Evolutionary conservation across 2,329 filamentous ascomycete species (phyloP), one percentile per base, ranked within the genome.

Genomic region (Colletotrichum graminicola): DNA sequence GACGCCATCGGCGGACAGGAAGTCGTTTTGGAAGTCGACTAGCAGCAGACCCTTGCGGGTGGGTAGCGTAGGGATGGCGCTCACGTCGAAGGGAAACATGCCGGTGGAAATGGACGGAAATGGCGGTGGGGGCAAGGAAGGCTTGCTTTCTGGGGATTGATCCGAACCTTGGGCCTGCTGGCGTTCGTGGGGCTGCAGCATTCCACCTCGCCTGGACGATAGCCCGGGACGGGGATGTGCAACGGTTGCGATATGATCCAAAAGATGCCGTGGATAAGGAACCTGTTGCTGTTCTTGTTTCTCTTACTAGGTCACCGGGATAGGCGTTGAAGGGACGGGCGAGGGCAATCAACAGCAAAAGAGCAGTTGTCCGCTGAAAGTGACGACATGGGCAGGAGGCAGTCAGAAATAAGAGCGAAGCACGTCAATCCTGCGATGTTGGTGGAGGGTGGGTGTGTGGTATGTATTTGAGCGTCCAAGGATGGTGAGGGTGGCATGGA

Each of bases 21-120:
- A 97, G 79, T 98, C 95, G 76, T 97, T 94, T 78, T 98, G 96
- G 45, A 97, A 89, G 77, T 97, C 95, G 74, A 98, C 87, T 23
- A 97, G 84, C 26, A 98, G 84, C 54, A 99, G 86, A 1, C 94
- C 95, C 81, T 88, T 89, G 62, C 90, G 86, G 11, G 89, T 89
- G 39, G 81, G 83, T 63, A 92, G 80, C 60, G 87, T 82, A 14
- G 90, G 90, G 26, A 91, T 82, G 45, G 84, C 82, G 56, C 86
- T 80, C 49, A 84, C 81, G 75, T 90, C 87, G 78, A 91, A 89
- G 73, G 86, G 79, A 77, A 91, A 89, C 82, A 89, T 88, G 72
- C 66, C 75, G 73, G 65, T 72, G 47, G 57, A 55, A 72, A 59
- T 7, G 6, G 34, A 26, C 11, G 39, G 21, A 10, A 60, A 41